These are phyloP conservation scores for Phytopythium sindhum DNA, from an alignment of 352 stramenopile genomes.

Conservation along the genomic window DNA sequence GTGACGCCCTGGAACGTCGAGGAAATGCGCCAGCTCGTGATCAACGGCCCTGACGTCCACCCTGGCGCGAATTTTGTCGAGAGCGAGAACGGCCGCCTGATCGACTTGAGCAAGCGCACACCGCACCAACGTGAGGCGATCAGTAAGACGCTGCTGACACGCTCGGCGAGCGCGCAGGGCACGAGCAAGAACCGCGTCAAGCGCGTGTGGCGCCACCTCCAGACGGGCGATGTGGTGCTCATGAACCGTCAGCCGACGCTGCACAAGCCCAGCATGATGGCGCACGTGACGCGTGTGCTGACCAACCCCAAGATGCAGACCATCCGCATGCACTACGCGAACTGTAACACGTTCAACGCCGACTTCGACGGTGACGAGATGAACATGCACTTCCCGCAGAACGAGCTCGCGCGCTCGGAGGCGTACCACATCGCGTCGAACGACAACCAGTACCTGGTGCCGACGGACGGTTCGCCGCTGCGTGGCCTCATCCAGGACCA, in stretches of 20 bases:
- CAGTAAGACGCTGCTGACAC: slow-evolving; percentile 93
- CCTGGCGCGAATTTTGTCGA: slow-evolving; percentile 98
- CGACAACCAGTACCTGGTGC: slow-evolving; percentile 98
- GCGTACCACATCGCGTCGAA: slow-evolving; percentile 97
- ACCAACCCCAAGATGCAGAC: slow-evolving; percentile 97
- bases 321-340: slow-evolving; percentile 99
- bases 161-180: slow-evolving; percentile 74
- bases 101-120: slow-evolving; percentile 94
- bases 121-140: slow-evolving; percentile 93
- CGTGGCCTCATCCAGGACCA: slow-evolving; percentile 99
- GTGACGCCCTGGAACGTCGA: slow-evolving; percentile 98
- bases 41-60: slow-evolving; percentile 95
- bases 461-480: slow-evolving; percentile 97
- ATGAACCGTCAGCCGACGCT: slow-evolving; percentile 99
- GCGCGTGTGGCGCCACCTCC: slow-evolving; percentile 97
- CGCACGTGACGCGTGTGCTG: slow-evolving; percentile 96
- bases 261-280: slow-evolving; percentile 99
- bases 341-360: slow-evolving; percentile 99
- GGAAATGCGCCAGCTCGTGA: slow-evolving; percentile 95
- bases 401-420: slow-evolving; percentile 96
- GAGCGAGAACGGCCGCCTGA: slow-evolving; percentile 90
- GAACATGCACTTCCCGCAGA: slow-evolving; percentile 99
- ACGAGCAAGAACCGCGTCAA: slow-evolving; percentile 89
- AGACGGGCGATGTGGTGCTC: slow-evolving; percentile 97
- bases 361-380: slow-evolving; percentile 99